Conservation (phyloP, 371 early-diverging fungal genomes). For the Mortierella polycephala region DNA sequence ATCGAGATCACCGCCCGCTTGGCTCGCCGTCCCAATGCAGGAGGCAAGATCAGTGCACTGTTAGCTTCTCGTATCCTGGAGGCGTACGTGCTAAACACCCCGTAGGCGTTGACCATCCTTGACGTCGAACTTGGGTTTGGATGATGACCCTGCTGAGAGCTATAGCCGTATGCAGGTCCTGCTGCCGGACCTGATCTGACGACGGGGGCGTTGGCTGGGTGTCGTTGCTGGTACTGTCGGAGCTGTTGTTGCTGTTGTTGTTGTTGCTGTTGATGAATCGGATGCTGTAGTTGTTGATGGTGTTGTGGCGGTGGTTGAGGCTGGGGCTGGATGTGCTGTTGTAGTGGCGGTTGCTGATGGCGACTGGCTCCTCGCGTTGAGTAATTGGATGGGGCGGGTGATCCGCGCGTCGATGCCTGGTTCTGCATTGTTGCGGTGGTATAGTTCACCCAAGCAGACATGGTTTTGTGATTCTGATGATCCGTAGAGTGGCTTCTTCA, state of each 20-base stretch:
- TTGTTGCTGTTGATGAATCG: constrained; percentile 1
- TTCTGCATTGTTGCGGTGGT: constrained; percentile 18
- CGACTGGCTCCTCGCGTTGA: constrained; percentile 25
- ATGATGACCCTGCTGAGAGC: constrained; percentile 5
- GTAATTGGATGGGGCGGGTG: constrained; percentile 22
- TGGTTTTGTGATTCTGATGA: not conserved
- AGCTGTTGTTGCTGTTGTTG: constrained; percentile 12
- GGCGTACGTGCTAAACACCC: constrained; percentile 53
- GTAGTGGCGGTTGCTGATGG: constrained; percentile 16
- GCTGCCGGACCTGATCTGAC: not conserved
- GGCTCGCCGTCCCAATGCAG: constrained; percentile 46
- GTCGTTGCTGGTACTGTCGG: constrained; percentile 1
- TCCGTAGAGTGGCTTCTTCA: not conserved
- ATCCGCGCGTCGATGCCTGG: constrained; percentile 13
- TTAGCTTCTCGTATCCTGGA: constrained; percentile 56
- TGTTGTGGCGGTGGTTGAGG: not conserved
- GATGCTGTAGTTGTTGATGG: not conserved
- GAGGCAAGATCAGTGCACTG: constrained; percentile 44
- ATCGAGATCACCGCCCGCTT: constrained; percentile 46
- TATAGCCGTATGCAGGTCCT: constrained; percentile 2
- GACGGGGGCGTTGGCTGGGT: not conserved
- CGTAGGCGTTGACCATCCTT: constrained; percentile 31
- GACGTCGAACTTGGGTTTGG: constrained; percentile 10
- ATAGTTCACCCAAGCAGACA: constrained; percentile 24
- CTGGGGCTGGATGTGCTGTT: constrained; percentile 9